Conservation (phyloP, 1,284 basidiomycete genomes). For the Trichosporon inkin region DNA sequence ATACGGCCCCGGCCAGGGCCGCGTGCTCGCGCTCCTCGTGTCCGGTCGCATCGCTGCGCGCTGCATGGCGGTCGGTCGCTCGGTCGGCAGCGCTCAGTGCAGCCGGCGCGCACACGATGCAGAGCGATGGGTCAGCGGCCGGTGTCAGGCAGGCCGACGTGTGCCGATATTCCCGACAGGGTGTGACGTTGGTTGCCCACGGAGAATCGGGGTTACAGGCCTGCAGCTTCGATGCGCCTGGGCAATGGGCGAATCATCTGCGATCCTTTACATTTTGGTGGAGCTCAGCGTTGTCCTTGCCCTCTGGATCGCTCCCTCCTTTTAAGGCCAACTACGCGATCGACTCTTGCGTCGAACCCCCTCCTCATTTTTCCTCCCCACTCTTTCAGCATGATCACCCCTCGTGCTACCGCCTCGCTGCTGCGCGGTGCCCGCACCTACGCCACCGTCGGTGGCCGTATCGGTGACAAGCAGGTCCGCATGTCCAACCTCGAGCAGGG, state of each 20-base stretch:
- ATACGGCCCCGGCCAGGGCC: no score
- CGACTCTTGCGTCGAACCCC: constrained; percentile 5
- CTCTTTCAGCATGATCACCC: constrained; percentile 30
- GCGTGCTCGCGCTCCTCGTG: no score
- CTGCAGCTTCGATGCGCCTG: neutral
- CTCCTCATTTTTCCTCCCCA: constrained; percentile 7
- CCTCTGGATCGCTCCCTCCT: constrained; percentile 8
- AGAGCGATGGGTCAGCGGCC: neutral
- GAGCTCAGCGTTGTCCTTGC: constrained; percentile 1
- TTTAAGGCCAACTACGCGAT: constrained; percentile 11
- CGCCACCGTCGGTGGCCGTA: constrained; percentile 51
- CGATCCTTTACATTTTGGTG: neutral
- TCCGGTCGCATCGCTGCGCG: neutral
- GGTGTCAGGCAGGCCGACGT: neutral
- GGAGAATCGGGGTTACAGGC: constrained; percentile 9
- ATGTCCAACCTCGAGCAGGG: constrained; percentile 81
- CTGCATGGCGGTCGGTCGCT: neutral
- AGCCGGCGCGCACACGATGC: neutral
- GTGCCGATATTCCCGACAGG: constrained; percentile 7
- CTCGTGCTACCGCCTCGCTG: constrained; percentile 31
- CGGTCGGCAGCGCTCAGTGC: neutral
- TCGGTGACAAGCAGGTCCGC: constrained; percentile 86
- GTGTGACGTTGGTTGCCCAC: constrained; percentile 7
- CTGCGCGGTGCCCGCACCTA: constrained; percentile 38
- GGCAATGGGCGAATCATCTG: constrained; percentile 4